phyloP scores from a whole-genome alignment of 371 early-diverging fungal species.

The Batkoa obscura region DNA sequence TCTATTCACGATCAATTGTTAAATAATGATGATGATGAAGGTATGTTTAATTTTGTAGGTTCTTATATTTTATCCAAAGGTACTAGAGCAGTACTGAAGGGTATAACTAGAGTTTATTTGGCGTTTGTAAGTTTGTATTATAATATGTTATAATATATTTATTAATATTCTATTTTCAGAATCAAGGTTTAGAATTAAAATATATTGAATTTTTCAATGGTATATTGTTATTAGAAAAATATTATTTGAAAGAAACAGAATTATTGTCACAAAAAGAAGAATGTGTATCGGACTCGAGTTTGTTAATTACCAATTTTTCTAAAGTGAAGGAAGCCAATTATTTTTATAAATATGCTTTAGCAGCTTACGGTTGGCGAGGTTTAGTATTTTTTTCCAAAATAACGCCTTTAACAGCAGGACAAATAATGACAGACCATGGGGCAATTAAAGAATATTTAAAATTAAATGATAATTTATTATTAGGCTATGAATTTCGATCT shows the following conservation, averaged over 20 bases:
- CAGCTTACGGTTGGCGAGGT: conserved; percentile 62
- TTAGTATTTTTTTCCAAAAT: conserved; percentile 59
- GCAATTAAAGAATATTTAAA: conserved; percentile 47
- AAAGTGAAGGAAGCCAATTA: conserved; percentile 21
- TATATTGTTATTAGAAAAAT: conserved; percentile 39
- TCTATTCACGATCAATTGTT: not conserved
- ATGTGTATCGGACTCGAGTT: not conserved
- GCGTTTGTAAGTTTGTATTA: conserved; percentile 31
- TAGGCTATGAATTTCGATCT: conserved; percentile 54
- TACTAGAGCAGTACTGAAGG: conserved; percentile 37
- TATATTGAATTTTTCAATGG: conserved; percentile 54
- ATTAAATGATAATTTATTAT: conserved; percentile 42
- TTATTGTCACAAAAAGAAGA: conserved; percentile 9
- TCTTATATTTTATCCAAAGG: conserved; percentile 25
- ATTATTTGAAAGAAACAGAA: conserved; percentile 25
- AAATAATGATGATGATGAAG: conserved; percentile 12
- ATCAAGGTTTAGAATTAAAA: conserved; percentile 63
- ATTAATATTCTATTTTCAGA: conserved; percentile 13
- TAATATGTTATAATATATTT: too few species aligned
- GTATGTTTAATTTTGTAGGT: conserved; percentile 13
- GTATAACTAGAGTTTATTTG: conserved; percentile 34
- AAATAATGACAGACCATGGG: conserved; percentile 40
- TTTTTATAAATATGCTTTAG: conserved; percentile 40
- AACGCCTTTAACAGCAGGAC: conserved; percentile 30
- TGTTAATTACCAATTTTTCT: not conserved